Percentiles rank a stretch among this genome's conserved stretches.
phyloP scores from a whole-genome alignment of 2,329 filamentous ascomycete genomes.

The Ophiocordyceps sinensis region DNA sequence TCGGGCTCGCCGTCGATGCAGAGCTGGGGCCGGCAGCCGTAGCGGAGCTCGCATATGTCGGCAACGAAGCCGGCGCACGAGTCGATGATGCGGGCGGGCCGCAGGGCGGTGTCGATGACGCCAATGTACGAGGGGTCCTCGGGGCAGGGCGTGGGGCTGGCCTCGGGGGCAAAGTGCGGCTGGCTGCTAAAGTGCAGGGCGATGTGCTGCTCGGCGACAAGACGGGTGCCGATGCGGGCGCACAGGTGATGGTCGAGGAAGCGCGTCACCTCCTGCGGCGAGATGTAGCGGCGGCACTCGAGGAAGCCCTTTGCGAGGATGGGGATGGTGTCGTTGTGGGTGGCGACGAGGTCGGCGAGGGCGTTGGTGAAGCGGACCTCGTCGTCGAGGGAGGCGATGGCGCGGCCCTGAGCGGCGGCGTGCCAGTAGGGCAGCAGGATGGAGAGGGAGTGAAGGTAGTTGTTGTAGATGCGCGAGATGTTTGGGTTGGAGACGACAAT shows the following conservation, averaged over 20 bases:
- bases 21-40: conserved; percentile 72
- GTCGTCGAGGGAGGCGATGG: conserved; percentile 54
- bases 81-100: conserved; percentile 68
- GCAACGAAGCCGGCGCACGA: conserved; percentile 81
- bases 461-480: conserved; percentile 86
- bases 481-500: conserved; percentile 98
- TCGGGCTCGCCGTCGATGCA: conserved; percentile 73
- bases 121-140: conserved; percentile 64
- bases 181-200: conserved; percentile 64
- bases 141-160: conserved; percentile 33
- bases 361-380: conserved; percentile 86
- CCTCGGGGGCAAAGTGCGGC: conserved; percentile 48
- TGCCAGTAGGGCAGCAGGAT: conserved; percentile 69
- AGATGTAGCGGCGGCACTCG: conserved; percentile 85
- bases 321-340: conserved; percentile 88
- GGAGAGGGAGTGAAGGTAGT: conserved; percentile 86
- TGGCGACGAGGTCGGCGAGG: conserved; percentile 88
- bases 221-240: conserved; percentile 80
- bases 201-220: conserved; percentile 95
- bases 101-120: conserved; percentile 83
- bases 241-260: conserved; percentile 92
- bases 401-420: conserved; percentile 28
- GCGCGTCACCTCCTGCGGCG: conserved; percentile 63
- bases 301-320: conserved; percentile 84
- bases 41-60: conserved; percentile 93